A percentile compares a stretch with the other conserved stretches of the same genome.
Conservation (phyloP, 2,329 filamentous ascomycete species). For the Cryphonectria nitschkei region DNA sequence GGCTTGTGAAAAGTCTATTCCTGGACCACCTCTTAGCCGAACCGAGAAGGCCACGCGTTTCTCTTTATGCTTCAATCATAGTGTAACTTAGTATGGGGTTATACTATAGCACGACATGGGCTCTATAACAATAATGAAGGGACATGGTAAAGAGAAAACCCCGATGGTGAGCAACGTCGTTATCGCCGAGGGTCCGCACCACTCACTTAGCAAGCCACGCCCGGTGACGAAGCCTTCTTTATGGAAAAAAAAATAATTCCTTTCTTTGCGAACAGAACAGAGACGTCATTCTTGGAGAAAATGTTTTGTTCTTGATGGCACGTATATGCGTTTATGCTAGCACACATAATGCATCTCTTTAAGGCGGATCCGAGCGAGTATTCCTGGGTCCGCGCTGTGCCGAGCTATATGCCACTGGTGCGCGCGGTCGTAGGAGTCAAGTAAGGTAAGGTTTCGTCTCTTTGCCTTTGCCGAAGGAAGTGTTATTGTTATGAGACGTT, state of each 20-base stretch:
- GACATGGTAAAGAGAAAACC: too few species aligned
- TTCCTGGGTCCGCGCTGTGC: not conserved
- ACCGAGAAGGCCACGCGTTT: not conserved
- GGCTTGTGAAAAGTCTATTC: not conserved
- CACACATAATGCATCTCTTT: too few species aligned
- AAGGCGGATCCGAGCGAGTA: not conserved
- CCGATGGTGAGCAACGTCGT: not conserved
- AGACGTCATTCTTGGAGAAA: not conserved
- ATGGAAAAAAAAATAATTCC: too few species aligned
- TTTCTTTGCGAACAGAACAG: not conserved
- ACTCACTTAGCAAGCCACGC: not conserved
- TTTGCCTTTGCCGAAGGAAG: not conserved
- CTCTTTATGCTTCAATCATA: not conserved
- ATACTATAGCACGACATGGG: not conserved
- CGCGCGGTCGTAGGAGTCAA: not conserved
- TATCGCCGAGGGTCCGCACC: not conserved
- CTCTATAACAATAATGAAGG: not conserved
- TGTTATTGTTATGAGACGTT: not conserved
- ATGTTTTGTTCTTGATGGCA: too few species aligned
- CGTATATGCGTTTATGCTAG: too few species aligned
- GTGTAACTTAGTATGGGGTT: not conserved
- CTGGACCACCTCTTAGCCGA: not conserved
- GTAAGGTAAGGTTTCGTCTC: not conserved
- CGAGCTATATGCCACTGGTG: not conserved
- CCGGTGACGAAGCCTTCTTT: too few species aligned